These are phyloP conservation scores for Colletotrichum chrysophilum DNA, from an alignment of 2,329 filamentous ascomycete genomes.

Conservation along the genomic window DNA sequence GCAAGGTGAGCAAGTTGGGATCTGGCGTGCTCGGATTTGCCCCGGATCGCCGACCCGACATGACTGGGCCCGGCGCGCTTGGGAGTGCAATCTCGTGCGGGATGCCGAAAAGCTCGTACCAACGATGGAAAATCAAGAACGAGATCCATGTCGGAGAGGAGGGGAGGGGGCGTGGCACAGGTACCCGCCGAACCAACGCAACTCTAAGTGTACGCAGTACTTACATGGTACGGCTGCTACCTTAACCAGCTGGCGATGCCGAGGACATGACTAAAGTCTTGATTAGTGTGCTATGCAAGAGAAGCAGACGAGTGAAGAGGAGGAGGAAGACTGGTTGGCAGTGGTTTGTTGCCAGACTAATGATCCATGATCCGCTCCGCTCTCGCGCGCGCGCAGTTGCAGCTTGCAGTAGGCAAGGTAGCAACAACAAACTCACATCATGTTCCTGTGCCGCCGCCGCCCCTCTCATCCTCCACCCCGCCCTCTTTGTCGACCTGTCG, in stretches of 20 bases:
- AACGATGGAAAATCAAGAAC: not conserved
- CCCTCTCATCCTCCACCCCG: not conserved
- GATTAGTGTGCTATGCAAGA: not conserved
- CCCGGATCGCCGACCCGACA: slow-evolving; percentile 12
- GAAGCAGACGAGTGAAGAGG: not conserved
- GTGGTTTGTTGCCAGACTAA: not conserved
- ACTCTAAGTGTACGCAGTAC: not conserved
- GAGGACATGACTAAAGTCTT: not conserved
- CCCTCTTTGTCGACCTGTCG: not conserved
- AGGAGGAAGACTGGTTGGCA: not conserved
- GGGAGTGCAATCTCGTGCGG: not conserved
- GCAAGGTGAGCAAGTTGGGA: not conserved
- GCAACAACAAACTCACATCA: not conserved
- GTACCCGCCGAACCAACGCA: slow-evolving; percentile 14
- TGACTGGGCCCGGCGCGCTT: not conserved
- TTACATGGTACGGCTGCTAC: not conserved
- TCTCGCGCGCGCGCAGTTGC: not conserved
- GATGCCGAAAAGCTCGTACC: slow-evolving; percentile 6
- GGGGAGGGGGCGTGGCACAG: not conserved
- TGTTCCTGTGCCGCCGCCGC: not conserved
- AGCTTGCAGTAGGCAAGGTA: not conserved
- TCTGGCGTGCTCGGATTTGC: slow-evolving; percentile 13
- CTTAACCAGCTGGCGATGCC: not conserved
- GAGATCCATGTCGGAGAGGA: not conserved
- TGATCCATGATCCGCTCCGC: not conserved